These are phyloP conservation scores for Ordospora colligata DNA, from an alignment of 371 early-diverging fungal species.

Conservation along the genomic window DNA sequence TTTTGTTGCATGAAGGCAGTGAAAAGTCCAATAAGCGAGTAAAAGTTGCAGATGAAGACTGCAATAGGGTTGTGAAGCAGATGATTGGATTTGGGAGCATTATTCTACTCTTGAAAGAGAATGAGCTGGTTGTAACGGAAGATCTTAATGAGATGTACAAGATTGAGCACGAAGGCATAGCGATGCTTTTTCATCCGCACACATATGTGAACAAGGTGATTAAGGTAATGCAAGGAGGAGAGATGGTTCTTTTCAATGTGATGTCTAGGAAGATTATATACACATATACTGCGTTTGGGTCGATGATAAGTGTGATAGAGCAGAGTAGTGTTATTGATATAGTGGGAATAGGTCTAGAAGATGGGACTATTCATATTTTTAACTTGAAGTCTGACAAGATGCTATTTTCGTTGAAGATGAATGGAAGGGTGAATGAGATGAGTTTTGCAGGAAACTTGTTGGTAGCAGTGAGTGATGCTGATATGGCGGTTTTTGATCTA, in stretches of 20 bases:
- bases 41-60: neutral
- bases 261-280: constrained; percentile 15
- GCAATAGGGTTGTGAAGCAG: neutral
- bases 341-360: constrained; percentile 6
- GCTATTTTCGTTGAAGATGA: neutral
- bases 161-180: constrained; percentile 7
- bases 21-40: neutral
- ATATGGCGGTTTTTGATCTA: constrained; percentile 10
- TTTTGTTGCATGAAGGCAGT: neutral
- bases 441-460: constrained; percentile 10
- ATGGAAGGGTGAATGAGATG: neutral
- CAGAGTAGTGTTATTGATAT: constrained; percentile 21
- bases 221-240: neutral
- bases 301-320: neutral
- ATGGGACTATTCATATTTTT: constrained; percentile 19
- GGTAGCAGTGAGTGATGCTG: neutral
- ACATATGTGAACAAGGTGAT: constrained; percentile 34
- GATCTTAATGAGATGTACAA: constrained; percentile 6
- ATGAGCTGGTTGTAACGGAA: constrained; percentile 2
- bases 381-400: constrained; percentile 28
- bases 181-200: constrained; percentile 4
- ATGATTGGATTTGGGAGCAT: neutral
- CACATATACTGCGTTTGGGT: neutral
- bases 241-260: constrained; percentile 15
- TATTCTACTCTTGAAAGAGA: neutral